phyloP scores from a whole-genome alignment of 1,284 basidiomycete genomes.

The Phaffia rhodozyma region DNA sequence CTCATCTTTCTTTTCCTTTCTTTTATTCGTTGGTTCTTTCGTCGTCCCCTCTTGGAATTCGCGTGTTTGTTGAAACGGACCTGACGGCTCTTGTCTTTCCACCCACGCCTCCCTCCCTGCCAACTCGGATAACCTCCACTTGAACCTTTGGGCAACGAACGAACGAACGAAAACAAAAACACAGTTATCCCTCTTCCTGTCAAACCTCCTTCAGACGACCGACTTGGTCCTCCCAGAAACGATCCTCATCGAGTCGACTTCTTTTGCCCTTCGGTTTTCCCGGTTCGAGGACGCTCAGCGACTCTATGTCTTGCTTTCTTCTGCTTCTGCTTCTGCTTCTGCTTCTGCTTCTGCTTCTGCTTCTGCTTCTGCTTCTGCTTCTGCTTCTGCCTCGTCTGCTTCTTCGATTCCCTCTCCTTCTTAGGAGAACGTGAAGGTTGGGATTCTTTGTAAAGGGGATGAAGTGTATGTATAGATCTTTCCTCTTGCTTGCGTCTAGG shows the following conservation, averaged over 20 bases:
- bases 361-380: conserved; percentile 40
- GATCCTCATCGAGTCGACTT: conserved; percentile 57
- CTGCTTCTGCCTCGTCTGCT: conserved; percentile 26
- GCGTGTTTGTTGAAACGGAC: background rate
- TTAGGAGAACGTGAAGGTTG: background rate
- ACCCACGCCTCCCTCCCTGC: conserved; percentile 1
- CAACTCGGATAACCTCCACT: conserved; percentile 40
- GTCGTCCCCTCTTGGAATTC: conserved; percentile 7
- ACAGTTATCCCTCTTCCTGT: conserved; percentile 63
- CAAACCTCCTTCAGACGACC: conserved; percentile 49
- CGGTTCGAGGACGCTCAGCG: conserved; percentile 59
- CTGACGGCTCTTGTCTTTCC: conserved; percentile 4
- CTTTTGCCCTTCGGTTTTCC: conserved; percentile 55
- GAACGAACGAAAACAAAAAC: too few species aligned
- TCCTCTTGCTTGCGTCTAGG: too few species aligned
- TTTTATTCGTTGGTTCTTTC: conserved; percentile 3
- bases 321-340: conserved; percentile 16
- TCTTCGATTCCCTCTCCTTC: conserved; percentile 35
- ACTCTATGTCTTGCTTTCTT: conserved; percentile 50
- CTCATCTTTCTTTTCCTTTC: conserved; percentile 7
- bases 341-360: too few species aligned
- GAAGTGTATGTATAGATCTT: background rate
- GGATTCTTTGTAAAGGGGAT: background rate
- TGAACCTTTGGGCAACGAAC: conserved; percentile 40
- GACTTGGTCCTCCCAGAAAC: conserved; percentile 49